phyloP scores from a whole-genome alignment of 495 filamentous ascomycete genomes.

The Penicillium crystallinum region DNA sequence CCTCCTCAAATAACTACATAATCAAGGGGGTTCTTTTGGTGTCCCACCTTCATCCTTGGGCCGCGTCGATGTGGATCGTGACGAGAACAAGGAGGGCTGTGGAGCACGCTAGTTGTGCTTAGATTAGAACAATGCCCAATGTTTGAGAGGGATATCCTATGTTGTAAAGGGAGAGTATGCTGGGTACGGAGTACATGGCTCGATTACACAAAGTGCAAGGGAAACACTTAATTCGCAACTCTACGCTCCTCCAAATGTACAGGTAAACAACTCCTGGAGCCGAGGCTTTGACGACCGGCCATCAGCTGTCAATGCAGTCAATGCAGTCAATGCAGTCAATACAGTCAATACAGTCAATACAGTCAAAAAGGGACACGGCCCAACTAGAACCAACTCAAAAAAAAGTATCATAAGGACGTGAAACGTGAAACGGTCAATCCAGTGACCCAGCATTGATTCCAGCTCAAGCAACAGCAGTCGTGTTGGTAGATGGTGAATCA shows the following conservation, averaged over 20 bases:
- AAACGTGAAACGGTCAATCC: constrained; percentile 11
- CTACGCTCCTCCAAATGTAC: constrained; percentile 2
- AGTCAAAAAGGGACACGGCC: constrained; percentile 5
- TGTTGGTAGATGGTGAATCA: constrained; percentile 32
- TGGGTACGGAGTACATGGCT: no score
- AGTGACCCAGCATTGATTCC: constrained; percentile 12
- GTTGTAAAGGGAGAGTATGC: no score
- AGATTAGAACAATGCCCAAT: constrained; percentile 15
- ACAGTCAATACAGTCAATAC: no score
- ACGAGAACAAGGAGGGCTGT: constrained; percentile 20
- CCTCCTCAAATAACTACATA: neutral
- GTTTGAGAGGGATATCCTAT: no score
- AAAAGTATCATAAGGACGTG: constrained; percentile 9
- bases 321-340: no score
- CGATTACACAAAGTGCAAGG: neutral
- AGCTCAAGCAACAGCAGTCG: constrained; percentile 29
- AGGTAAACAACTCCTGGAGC: constrained; percentile 14
- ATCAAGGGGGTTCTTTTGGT: constrained; percentile 6
- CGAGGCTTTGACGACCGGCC: constrained; percentile 14
- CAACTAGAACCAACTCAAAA: constrained; percentile 3
- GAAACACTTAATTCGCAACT: neutral
- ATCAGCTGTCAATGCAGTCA: constrained; percentile 20
- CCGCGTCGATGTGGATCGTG: constrained; percentile 25
- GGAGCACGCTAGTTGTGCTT: constrained; percentile 26
- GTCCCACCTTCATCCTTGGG: constrained; percentile 15